Evolutionary conservation across 2,329 filamentous ascomycete genomes (phyloP), one percentile per base, ranked within the genome.

Genomic region (Aspergillus melleus): DNA sequence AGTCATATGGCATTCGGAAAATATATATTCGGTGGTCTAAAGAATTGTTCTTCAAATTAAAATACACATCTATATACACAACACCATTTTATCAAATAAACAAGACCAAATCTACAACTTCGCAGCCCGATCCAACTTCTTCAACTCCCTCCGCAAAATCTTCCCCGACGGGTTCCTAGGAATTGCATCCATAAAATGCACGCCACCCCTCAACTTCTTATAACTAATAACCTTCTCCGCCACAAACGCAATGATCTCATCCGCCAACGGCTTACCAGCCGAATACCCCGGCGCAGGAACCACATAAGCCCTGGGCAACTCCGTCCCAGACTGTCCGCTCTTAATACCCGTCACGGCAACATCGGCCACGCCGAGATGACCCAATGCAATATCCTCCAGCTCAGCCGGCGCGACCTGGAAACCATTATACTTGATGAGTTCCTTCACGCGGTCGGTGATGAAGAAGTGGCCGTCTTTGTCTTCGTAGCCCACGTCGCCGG

Each of bases 391-490:
- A 4, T 77, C 79, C 59, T 83, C 86, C 2, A 88, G 78, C 71
- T 88, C 86, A 2, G 85, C 86, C 0, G 86, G 86, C 0, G 86
- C 78, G 2, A 88, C 85, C 70, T 88, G 86, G 71, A 87, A 88
- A 2, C 86, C 86, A 71, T 89, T 87, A 71, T 82, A 86, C 74
- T 88, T 83, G 69, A 76, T 75, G 36, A 74, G 66, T 60, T 72
- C 77, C 77, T 89, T 90, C 12, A 89, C 79, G 8, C 91, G 86
- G 70, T 96, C 91, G 0, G 91, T 92, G 70, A 94, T 91, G 77
- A 86, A 94, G 64, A 92, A 88, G 69, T 93, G 88, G 20, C 89
- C 90, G 42, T 88, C 80, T 32, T 82, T 79, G 69, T 92, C 89
- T 65, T 87, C 83, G 58, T 89, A 85, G 11, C 89, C 88, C 22